phyloP scores from a whole-genome alignment of 2,329 filamentous ascomycete genomes.

The Decorospora gaudefroyi region DNA sequence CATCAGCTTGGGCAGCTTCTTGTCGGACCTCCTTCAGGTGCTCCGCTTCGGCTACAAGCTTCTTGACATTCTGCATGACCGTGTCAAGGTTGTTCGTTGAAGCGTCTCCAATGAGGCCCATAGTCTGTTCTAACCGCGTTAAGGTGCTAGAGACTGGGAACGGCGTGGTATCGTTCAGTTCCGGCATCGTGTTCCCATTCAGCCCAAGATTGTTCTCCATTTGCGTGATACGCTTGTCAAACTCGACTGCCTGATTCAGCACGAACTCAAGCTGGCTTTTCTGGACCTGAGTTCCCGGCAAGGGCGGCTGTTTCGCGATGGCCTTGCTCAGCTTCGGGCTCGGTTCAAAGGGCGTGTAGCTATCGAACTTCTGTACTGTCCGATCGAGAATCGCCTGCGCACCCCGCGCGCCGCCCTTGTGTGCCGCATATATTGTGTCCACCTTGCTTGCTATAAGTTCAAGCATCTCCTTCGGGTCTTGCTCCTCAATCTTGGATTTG shows the following conservation, averaged over 20 bases:
- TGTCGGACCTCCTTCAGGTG: conserved; percentile 62
- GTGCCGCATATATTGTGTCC: conserved; percentile 62
- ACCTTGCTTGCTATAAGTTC: conserved; percentile 70
- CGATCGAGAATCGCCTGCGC: conserved; percentile 44
- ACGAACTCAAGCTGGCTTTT: conserved; percentile 58
- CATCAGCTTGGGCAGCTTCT: conserved; percentile 28
- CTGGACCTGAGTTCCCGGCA: conserved; percentile 43
- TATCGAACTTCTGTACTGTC: conserved; percentile 44
- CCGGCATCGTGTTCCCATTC: conserved; percentile 68
- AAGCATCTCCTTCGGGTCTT: conserved; percentile 61
- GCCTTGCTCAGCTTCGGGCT: conserved; percentile 33
- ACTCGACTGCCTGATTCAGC: conserved; percentile 80
- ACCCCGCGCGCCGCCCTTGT: conserved; percentile 43
- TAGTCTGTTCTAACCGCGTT: conserved; percentile 77
- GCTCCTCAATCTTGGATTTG: conserved; percentile 45
- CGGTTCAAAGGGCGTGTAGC: conserved; percentile 37
- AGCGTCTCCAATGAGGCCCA: conserved; percentile 73
- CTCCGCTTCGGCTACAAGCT: conserved; percentile 73
- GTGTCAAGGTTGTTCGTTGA: conserved; percentile 74
- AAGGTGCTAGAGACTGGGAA: conserved; percentile 79
- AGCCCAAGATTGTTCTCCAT: conserved; percentile 84
- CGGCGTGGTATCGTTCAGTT: conserved; percentile 56
- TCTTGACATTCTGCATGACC: conserved; percentile 69
- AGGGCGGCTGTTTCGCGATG: conserved; percentile 38
- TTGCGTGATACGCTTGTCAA: conserved; percentile 77